A percentile compares a stretch with the other conserved stretches of the same genome.
phyloP scores from a whole-genome alignment of 2,329 filamentous ascomycete genomes.

The Coleophoma crateriformis region DNA sequence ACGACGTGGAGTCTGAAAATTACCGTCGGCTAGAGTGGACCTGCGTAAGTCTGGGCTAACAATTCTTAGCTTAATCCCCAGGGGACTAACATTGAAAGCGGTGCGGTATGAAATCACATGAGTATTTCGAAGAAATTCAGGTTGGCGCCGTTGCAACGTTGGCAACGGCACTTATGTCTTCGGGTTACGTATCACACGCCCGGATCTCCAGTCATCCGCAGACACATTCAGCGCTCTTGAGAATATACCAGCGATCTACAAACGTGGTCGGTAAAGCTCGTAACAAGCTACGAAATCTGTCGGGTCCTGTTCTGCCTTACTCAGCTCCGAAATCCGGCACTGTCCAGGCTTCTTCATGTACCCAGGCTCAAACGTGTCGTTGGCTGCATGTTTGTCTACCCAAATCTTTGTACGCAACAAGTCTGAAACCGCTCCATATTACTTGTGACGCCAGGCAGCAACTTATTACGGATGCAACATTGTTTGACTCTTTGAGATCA shows the following conservation, averaged over 20 bases:
- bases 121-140: not conserved
- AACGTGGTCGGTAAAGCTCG: not conserved
- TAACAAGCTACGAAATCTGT: not conserved
- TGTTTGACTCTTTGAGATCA: slow-evolving; percentile 1
- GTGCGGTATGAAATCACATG: not conserved
- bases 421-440: slow-evolving; percentile 1
- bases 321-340: not conserved
- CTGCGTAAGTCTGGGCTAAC: not conserved
- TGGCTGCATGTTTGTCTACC: slow-evolving; percentile 4
- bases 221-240: not conserved
- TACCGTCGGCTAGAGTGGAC: not conserved
- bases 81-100: not conserved
- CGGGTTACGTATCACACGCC: not conserved
- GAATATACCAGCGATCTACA: not conserved
- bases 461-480: not conserved
- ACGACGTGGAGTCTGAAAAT: no score
- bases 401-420: slow-evolving; percentile 2
- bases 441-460: slow-evolving; percentile 2
- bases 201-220: not conserved
- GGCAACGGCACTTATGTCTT: not conserved
- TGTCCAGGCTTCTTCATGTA: not conserved
- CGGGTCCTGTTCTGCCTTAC: not conserved
- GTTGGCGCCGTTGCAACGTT: not conserved
- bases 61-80: not conserved
- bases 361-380: not conserved